phyloP scores from a whole-genome alignment of 257 asterid genomes.

The Primulina eburnea region DNA sequence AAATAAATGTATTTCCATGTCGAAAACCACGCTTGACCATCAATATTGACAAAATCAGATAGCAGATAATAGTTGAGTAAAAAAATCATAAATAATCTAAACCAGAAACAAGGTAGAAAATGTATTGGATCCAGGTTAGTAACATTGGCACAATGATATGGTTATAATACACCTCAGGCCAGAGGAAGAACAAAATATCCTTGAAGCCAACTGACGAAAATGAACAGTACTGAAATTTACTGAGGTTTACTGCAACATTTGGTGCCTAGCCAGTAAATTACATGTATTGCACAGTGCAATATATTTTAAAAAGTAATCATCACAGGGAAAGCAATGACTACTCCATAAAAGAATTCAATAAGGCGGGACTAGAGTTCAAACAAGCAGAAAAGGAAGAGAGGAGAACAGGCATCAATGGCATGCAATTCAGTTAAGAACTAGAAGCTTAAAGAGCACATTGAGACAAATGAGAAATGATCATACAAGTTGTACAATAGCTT shows the following conservation, averaged over 20 bases:
- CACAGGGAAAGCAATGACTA: not conserved
- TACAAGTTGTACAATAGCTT: not conserved
- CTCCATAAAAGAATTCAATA: not conserved
- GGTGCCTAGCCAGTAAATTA: not conserved
- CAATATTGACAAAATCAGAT: not conserved
- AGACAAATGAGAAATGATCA: constrained; percentile 1
- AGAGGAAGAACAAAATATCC: not conserved
- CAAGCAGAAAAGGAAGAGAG: not conserved
- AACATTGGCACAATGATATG: too few species aligned
- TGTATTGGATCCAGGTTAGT: not conserved
- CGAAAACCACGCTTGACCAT: constrained; percentile 1
- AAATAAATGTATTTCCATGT: not conserved
- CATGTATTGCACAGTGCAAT: not conserved
- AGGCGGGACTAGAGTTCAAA: not conserved
- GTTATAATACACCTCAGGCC: not conserved
- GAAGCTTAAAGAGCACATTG: not conserved
- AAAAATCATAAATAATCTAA: not conserved
- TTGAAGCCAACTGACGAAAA: not conserved
- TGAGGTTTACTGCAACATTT: not conserved
- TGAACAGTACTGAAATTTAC: not conserved
- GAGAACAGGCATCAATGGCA: not conserved
- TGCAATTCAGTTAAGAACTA: not conserved
- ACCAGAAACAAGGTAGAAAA: not conserved
- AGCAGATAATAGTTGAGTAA: not conserved
- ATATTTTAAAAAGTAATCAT: too few species aligned